Evolutionary conservation across 345 rosid genomes (phyloP).

Genomic region (Nephelium lappaceum): DNA sequence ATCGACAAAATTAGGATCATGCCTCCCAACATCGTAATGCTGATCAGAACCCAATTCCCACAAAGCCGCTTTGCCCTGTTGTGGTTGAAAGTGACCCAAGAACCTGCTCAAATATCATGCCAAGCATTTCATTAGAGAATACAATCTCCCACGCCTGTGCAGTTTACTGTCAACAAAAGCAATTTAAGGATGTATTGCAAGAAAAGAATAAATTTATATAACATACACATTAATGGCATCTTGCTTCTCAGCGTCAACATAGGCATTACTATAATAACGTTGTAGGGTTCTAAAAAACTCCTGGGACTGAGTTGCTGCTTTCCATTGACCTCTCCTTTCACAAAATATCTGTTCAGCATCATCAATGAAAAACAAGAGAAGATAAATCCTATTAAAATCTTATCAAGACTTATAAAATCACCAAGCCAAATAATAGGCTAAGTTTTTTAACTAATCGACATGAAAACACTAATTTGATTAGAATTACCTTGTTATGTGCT

Average conservation of each 20-base stretch:
- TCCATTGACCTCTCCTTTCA: conserved; percentile 98
- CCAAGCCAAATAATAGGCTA: not conserved
- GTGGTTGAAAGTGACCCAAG: conserved; percentile 96
- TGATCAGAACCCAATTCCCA: conserved; percentile 93
- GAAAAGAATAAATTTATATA: conserved; percentile 6
- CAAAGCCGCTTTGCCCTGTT: conserved; percentile 76
- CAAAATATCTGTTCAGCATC: conserved; percentile 69
- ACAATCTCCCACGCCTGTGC: conserved; percentile 3
- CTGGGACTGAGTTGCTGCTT: conserved; percentile 95
- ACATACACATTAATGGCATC: conserved; percentile 93
- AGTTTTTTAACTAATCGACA: not conserved
- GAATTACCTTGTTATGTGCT: conserved; percentile 89
- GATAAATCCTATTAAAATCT: not conserved
- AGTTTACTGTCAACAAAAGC: not conserved
- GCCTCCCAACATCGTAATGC: conserved; percentile 57
- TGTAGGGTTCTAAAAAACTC: conserved; percentile 85
- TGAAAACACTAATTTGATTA: not conserved
- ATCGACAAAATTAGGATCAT: conserved; percentile 35
- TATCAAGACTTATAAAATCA: not conserved
- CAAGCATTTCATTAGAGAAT: conserved; percentile 13
- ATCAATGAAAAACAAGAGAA: conserved; percentile 15
- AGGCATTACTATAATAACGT: conserved; percentile 92
- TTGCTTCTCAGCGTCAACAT: conserved; percentile 92
- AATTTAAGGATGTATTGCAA: not conserved
- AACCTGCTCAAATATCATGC: conserved; percentile 53